These are phyloP conservation scores for Proliferodiscus dingleyae DNA, from an alignment of 2,329 filamentous ascomycete genomes.

Conservation along the genomic window DNA sequence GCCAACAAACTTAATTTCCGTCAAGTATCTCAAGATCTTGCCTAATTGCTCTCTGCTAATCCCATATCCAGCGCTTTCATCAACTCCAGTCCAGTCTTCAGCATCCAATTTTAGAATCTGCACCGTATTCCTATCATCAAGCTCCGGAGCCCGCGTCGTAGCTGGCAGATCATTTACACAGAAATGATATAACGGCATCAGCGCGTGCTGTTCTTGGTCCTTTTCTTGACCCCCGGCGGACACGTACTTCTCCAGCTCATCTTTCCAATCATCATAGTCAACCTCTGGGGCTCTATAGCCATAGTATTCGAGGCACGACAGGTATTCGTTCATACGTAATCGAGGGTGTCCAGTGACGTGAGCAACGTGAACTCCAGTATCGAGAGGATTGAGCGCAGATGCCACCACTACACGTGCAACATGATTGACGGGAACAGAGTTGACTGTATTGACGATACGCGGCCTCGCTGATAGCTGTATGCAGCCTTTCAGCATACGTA, in stretches of 20 bases:
- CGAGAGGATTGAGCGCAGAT: slow-evolving; percentile 45
- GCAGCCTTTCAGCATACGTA: slow-evolving; percentile 82
- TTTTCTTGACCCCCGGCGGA: slow-evolving; percentile 44
- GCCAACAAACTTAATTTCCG: slow-evolving; percentile 17
- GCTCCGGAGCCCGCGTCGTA: slow-evolving; percentile 61
- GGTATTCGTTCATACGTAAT: slow-evolving; percentile 70
- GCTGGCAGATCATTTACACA: slow-evolving; percentile 60
- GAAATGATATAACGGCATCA: slow-evolving; percentile 67
- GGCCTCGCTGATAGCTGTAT: slow-evolving; percentile 72
- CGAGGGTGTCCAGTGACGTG: slow-evolving; percentile 78
- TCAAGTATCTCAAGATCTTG: slow-evolving; percentile 17
- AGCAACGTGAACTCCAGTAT: slow-evolving; percentile 45
- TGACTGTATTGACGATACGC: slow-evolving; percentile 79
- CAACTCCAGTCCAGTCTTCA: slow-evolving; percentile 15
- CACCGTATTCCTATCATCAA: slow-evolving; percentile 62
- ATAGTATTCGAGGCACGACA: slow-evolving; percentile 63
- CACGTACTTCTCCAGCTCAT: slow-evolving; percentile 53
- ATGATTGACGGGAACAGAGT: slow-evolving; percentile 81
- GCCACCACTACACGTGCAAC: slow-evolving; percentile 78
- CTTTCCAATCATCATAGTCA: slow-evolving; percentile 64
- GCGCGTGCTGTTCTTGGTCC: slow-evolving; percentile 56
- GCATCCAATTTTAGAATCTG: slow-evolving; percentile 59
- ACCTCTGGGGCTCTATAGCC: slow-evolving; percentile 66
- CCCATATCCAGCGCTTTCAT: slow-evolving; percentile 17
- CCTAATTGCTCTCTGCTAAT: slow-evolving; percentile 17